These are phyloP conservation scores for Hymenoscyphus salicellus DNA, from an alignment of 2,329 filamentous ascomycete genomes.

Conservation along the genomic window DNA sequence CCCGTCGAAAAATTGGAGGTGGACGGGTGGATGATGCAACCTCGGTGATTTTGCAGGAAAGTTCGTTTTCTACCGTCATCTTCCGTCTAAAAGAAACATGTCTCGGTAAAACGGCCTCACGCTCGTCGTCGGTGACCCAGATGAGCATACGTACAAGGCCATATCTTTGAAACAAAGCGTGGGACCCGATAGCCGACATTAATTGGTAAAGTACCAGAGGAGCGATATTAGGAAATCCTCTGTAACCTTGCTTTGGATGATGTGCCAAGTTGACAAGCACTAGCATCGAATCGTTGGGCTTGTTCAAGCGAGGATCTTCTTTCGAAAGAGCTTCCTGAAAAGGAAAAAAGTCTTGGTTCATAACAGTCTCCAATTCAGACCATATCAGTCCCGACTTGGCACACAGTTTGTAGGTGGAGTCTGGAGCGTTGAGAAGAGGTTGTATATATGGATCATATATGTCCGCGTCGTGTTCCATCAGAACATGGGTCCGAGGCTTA, in stretches of 20 bases:
- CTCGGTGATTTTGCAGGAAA: slow-evolving; percentile 58
- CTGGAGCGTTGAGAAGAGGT: slow-evolving; percentile 50
- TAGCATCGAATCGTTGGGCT: slow-evolving; percentile 70
- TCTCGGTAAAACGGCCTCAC: slow-evolving; percentile 58
- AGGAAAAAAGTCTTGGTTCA: slow-evolving; percentile 50
- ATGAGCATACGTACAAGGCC: slow-evolving; percentile 77
- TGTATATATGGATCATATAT: slow-evolving; percentile 61
- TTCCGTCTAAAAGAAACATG: slow-evolving; percentile 54
- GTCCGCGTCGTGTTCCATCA: slow-evolving; percentile 69
- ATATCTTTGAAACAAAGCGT: slow-evolving; percentile 66
- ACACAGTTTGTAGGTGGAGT: slow-evolving; percentile 48
- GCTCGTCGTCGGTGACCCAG: slow-evolving; percentile 65
- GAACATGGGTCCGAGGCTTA: slow-evolving; percentile 74
- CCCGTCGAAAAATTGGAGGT: slow-evolving; percentile 36
- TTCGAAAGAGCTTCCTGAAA: slow-evolving; percentile 47
- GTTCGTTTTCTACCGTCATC: slow-evolving; percentile 56
- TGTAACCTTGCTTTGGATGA: slow-evolving; percentile 49
- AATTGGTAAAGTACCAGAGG: slow-evolving; percentile 61
- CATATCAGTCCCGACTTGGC: slow-evolving; percentile 58
- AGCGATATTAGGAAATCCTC: slow-evolving; percentile 54
- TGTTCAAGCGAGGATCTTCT: slow-evolving; percentile 39
- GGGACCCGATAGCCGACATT: slow-evolving; percentile 54
- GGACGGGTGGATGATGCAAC: slow-evolving; percentile 45
- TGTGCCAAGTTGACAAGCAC: slow-evolving; percentile 65
- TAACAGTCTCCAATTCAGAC: slow-evolving; percentile 54